Evolutionary conservation across 202 grass and related monocot species (phyloP).

Genomic region (Dendrocalamus latiflorus): DNA sequence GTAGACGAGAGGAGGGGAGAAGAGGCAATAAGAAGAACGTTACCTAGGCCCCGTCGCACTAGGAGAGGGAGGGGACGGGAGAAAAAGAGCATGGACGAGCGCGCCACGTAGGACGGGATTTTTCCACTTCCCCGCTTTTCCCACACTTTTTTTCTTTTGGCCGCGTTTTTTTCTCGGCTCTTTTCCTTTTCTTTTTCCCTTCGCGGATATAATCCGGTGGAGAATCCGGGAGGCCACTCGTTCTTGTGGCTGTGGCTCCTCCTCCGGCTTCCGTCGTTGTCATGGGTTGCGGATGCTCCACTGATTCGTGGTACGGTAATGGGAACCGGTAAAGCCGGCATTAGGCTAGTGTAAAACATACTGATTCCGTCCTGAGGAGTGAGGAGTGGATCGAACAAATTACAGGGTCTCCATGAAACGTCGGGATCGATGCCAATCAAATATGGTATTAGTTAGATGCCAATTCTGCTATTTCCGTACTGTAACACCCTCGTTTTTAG

Average conservation of each 20-base stretch:
- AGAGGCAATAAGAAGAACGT: background rate
- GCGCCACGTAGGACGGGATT: slow-evolving; percentile 69
- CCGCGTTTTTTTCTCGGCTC: slow-evolving; percentile 24
- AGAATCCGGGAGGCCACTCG: slow-evolving; percentile 37
- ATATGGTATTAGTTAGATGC: no score
- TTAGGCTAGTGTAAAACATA: background rate
- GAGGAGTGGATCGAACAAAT: no score
- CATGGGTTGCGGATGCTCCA: slow-evolving; percentile 2
- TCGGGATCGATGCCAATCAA: no score
- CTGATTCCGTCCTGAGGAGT: no score
- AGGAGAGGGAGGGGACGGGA: slow-evolving; percentile 22
- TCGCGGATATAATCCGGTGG: slow-evolving; percentile 12
- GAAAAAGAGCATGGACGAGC: slow-evolving; percentile 50
- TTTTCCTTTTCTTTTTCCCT: background rate
- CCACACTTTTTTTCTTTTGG: slow-evolving; percentile 36
- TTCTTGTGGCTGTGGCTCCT: slow-evolving; percentile 64
- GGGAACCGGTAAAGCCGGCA: background rate
- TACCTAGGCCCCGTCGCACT: slow-evolving; percentile 24
- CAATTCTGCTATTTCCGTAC: no score
- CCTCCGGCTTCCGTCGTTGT: slow-evolving; percentile 27
- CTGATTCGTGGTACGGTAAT: background rate
- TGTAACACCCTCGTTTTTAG: no score
- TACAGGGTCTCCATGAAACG: no score
- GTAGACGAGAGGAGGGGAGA: background rate
- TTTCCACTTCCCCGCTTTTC: slow-evolving; percentile 25